These are phyloP conservation scores for Penicillium decumbens DNA, from an alignment of 2,329 filamentous ascomycete species.

Conservation along the genomic window DNA sequence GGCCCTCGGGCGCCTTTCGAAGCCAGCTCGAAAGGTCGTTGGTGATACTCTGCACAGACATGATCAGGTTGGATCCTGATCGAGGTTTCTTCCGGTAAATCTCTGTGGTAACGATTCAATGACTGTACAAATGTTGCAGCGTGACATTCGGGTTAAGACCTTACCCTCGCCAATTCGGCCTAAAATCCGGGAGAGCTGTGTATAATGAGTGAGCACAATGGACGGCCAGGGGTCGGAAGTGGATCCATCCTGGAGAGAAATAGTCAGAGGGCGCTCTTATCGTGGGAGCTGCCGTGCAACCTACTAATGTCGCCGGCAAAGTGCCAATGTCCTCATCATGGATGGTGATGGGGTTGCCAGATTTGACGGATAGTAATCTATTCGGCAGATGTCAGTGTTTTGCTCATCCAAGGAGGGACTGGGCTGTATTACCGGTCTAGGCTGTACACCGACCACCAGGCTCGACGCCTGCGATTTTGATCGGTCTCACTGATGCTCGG, in stretches of 20 bases:
- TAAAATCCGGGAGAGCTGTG: constrained; percentile 50
- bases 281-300: neutral
- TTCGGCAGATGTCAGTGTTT: neutral
- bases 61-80: constrained; percentile 47
- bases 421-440: constrained; percentile 42
- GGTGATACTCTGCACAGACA: constrained; percentile 51
- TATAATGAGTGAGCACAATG: constrained; percentile 50
- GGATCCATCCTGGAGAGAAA: constrained; percentile 11
- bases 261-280: constrained; percentile 1
- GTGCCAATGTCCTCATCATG: constrained; percentile 52
- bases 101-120: constrained; percentile 20
- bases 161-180: constrained; percentile 46
- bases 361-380: constrained; percentile 51
- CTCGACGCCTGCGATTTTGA: constrained; percentile 49
- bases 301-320: constrained; percentile 31
- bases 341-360: constrained; percentile 53
- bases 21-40: constrained; percentile 50
- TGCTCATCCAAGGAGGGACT: neutral
- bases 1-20: constrained; percentile 44
- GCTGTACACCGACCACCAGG: constrained; percentile 57
- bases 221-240: constrained; percentile 40
- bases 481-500: constrained; percentile 39
- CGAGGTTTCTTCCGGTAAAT: constrained; percentile 50
- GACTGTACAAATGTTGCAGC: neutral
- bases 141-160: neutral